Evolutionary conservation across 352 stramenopile genomes (phyloP).

Genomic region (Phytopythium oedochilum): DNA sequence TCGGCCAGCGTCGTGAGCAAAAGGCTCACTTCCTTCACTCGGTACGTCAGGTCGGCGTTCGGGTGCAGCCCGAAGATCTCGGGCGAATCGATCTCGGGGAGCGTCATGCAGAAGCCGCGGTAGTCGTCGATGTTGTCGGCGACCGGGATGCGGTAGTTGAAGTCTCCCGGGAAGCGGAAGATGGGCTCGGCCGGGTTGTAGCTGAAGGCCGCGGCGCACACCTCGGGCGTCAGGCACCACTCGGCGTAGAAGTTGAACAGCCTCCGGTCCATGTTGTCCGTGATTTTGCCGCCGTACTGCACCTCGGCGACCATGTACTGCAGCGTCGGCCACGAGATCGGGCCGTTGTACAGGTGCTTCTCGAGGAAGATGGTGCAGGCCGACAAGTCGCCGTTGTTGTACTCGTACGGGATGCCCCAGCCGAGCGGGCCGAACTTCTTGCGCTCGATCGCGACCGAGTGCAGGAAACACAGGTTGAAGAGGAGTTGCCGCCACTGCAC

Average conservation of each 20-base stretch:
- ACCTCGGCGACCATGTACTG: conserved; percentile 99
- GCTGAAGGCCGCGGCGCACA: conserved; percentile 82
- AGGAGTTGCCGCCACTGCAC: conserved; percentile 96
- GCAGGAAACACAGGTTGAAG: conserved; percentile 97
- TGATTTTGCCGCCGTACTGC: conserved; percentile 99
- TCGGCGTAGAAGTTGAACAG: conserved; percentile 98
- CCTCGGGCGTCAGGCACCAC: conserved; percentile 93
- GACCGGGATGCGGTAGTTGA: conserved; percentile 94
- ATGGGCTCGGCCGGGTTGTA: conserved; percentile 95
- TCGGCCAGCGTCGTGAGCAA: conserved; percentile 94
- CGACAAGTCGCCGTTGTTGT: conserved; percentile 97
- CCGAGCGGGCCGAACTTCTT: conserved; percentile 98
- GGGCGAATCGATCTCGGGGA: conserved; percentile 97
- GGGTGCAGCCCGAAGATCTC: conserved; percentile 99
- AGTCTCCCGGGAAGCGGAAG: conserved; percentile 96
- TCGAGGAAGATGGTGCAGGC: conserved; percentile 98
- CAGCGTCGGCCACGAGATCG: conserved; percentile 97
- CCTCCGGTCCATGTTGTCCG: conserved; percentile 96
- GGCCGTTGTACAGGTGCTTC: conserved; percentile 98
- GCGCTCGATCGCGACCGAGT: conserved; percentile 97
- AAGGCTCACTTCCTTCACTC: conserved; percentile 95
- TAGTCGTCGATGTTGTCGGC: conserved; percentile 93
- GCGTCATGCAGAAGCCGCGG: conserved; percentile 92
- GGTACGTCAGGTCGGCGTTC: conserved; percentile 98
- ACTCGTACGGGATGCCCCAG: conserved; percentile 99